These are phyloP conservation scores for Eucalyptus guilfoylei DNA, from an alignment of 345 rosid genomes.

Conservation along the genomic window DNA sequence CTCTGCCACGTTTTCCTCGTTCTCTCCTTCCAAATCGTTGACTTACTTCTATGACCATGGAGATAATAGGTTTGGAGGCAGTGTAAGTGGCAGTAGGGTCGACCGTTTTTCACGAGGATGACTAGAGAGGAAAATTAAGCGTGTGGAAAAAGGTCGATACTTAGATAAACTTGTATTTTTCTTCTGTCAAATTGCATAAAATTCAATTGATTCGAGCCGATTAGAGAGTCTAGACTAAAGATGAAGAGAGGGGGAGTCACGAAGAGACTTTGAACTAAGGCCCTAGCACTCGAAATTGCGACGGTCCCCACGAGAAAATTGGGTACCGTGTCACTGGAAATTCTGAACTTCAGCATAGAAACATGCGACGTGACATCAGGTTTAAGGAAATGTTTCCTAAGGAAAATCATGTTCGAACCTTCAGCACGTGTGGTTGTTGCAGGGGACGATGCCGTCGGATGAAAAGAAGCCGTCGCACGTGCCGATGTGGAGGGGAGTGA, in stretches of 20 bases:
- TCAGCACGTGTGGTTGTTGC: not conserved
- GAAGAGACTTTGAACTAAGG: not conserved
- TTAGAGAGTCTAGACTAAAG: not conserved
- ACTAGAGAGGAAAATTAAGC: not conserved
- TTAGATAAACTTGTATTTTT: not conserved
- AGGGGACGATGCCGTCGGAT: slow-evolving; percentile 7
- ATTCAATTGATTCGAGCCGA: not conserved
- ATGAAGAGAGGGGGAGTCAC: not conserved
- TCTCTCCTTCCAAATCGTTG: too few species aligned
- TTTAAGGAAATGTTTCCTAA: not conserved
- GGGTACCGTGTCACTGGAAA: not conserved
- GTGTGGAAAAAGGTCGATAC: not conserved
- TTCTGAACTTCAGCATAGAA: not conserved
- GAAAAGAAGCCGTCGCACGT: slow-evolving; percentile 4
- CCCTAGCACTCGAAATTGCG: not conserved
- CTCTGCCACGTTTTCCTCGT: too few species aligned
- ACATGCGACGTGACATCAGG: not conserved
- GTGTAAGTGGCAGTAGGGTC: not conserved
- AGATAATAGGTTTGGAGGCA: not conserved
- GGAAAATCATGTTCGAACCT: not conserved
- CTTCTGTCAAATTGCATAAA: not conserved
- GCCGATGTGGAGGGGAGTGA: slow-evolving; percentile 12
- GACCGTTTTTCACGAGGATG: not conserved
- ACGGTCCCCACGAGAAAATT: not conserved
- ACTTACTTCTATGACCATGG: too few species aligned